These are phyloP conservation scores for Ehretia macrophylla DNA, from an alignment of 257 asterid genomes.

Conservation along the genomic window DNA sequence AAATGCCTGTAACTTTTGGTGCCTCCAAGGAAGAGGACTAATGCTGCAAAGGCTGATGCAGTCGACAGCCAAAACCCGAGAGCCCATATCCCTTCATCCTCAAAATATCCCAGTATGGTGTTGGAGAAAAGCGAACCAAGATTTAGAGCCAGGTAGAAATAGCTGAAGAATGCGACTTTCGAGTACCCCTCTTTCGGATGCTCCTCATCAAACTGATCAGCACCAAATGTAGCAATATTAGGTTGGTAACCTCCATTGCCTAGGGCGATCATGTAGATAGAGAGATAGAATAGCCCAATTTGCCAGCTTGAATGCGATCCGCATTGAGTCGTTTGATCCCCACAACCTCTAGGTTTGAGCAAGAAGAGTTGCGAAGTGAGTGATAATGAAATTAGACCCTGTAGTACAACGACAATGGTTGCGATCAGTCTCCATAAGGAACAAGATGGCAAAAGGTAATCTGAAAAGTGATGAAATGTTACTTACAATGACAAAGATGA, in stretches of 20 bases:
- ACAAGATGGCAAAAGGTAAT: not conserved
- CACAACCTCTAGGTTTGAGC: conserved; percentile 34
- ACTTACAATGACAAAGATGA: conserved; percentile 28
- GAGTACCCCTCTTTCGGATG: conserved; percentile 7
- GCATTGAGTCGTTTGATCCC: conserved; percentile 11
- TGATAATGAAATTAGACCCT: conserved; percentile 36
- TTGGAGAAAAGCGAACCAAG: conserved; percentile 15
- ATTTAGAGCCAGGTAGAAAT: conserved; percentile 17
- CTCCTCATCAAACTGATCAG: conserved; percentile 21
- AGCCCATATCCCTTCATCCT: conserved; percentile 13
- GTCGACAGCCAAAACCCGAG: conserved; percentile 15
- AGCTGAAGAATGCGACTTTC: conserved; percentile 14
- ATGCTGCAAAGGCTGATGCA: conserved; percentile 8
- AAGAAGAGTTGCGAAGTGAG: conserved; percentile 30
- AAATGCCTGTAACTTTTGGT: conserved; percentile 7
- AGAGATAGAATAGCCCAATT: conserved; percentile 9
- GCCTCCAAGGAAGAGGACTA: not conserved
- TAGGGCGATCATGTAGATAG: conserved; percentile 16
- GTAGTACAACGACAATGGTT: not conserved
- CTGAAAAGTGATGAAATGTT: not conserved
- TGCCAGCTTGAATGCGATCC: conserved; percentile 5
- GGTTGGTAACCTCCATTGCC: conserved; percentile 22
- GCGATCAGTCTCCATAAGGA: not conserved
- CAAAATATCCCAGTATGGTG: conserved; percentile 14
- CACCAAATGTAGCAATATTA: conserved; percentile 16